Conservation (phyloP, 2,329 filamentous ascomycete species). For the Pseudocercospora macadamiae region DNA sequence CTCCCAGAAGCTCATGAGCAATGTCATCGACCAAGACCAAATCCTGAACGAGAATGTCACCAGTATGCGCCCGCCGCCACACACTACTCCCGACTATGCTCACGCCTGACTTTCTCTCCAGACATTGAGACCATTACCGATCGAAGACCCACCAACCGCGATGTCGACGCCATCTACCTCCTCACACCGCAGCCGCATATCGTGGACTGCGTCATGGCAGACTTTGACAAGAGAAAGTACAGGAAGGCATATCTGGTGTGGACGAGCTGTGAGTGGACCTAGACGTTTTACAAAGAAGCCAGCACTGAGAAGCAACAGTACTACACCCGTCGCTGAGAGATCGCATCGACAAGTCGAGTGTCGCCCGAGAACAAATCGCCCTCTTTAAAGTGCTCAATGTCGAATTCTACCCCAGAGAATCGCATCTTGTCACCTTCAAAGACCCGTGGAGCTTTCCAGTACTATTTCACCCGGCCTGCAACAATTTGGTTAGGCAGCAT, state of each 20-base stretch:
- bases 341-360: constrained; percentile 72
- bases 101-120: constrained; percentile 42
- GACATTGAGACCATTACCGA: constrained; percentile 95
- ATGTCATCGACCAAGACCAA: constrained; percentile 91
- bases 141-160: constrained; percentile 75
- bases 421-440: constrained; percentile 85
- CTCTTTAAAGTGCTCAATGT: constrained; percentile 81
- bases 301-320: constrained; percentile 47
- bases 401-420: constrained; percentile 89
- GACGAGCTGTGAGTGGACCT: constrained; percentile 64
- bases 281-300: constrained; percentile 4
- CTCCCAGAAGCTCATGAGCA: constrained; percentile 84
- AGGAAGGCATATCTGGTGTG: constrained; percentile 79
- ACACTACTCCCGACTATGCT: not conserved
- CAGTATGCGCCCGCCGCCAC: constrained; percentile 60
- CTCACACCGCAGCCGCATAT: constrained; percentile 84
- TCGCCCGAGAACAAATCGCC: constrained; percentile 73
- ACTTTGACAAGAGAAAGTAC: constrained; percentile 85
- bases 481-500: constrained; percentile 78
- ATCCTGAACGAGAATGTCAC: constrained; percentile 96
- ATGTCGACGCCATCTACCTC: constrained; percentile 94
- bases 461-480: constrained; percentile 88
- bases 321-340: constrained; percentile 71
- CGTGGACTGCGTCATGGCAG: constrained; percentile 90
- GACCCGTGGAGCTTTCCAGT: constrained; percentile 96